Evolutionary conservation across 805 yeast species (phyloP).

Genomic region (Lachancea meyersii): DNA sequence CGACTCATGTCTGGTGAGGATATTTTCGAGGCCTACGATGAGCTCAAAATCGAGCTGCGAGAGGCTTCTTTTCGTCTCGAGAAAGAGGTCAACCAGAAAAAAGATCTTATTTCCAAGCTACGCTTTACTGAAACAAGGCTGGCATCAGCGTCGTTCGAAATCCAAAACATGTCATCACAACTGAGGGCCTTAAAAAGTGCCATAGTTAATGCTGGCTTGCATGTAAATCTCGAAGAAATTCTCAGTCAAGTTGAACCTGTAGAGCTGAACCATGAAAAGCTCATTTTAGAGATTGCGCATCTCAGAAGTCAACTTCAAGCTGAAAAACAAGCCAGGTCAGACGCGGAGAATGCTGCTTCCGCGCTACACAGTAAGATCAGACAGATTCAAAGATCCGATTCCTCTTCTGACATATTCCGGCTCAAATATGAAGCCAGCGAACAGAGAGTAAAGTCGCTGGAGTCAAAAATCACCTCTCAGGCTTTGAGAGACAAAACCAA

Average conservation of each 20-base stretch:
- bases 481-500: conserved; percentile 28
- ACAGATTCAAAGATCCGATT: conserved; percentile 25
- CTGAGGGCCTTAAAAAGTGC: conserved; percentile 34
- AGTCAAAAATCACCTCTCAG: conserved; percentile 29
- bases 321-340: conserved; percentile 44
- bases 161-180: conserved; percentile 42
- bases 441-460: conserved; percentile 38
- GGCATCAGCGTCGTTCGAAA: conserved; percentile 59
- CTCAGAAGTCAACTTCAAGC: conserved; percentile 44
- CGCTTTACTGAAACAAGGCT: conserved; percentile 54
- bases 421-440: conserved; percentile 44
- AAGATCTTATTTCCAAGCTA: conserved; percentile 49
- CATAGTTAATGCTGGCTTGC: conserved; percentile 21
- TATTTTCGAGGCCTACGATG: conserved; percentile 37
- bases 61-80: conserved; percentile 46
- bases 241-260: conserved; percentile 15
- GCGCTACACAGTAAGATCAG: conserved; percentile 23
- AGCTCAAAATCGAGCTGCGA: conserved; percentile 45
- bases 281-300: conserved; percentile 41
- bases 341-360: conserved; percentile 43
- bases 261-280: conserved; percentile 30
- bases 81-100: conserved; percentile 39
- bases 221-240: conserved; percentile 24
- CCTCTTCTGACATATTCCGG: conserved; percentile 36
- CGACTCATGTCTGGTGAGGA: neutral